Evolutionary conservation across 768 basidiomycete genomes (phyloP), one percentile per base, ranked within the genome.

Genomic region (Phaeotremella skinneri): DNA sequence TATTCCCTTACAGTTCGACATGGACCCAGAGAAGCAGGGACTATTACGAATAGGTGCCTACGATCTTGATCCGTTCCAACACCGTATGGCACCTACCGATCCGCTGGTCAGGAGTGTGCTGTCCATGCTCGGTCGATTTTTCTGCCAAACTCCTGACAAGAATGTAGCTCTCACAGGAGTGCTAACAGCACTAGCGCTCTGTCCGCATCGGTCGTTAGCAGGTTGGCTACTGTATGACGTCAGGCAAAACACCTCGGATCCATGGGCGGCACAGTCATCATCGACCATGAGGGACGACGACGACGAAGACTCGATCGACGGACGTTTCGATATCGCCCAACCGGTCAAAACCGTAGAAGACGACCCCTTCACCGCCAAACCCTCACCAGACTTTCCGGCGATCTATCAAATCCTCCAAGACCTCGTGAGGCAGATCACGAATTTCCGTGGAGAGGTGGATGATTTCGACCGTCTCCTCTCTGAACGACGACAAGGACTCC

Each of bases 141-240:
- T 96, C 76, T 83, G 84, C 14, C 91, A 94, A 63, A 81, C 87
- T 0, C 85, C 92, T 13, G 88, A 92, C 64, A 85, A 83, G 75
- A 98, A 98, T 73, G 84, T 98, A 53, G 87, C 88, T 0, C 77
- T 98, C 62, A 96, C 90, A 2, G 89, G 89, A 21, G 84, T 87
- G 3, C 78, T 96, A 31, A 85, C 89, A 2, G 83, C 85, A 11
- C 79, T 98, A 17, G 90, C 90, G 0, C 79, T 86, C n/a, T 89
- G 91, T 70, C 90, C 93, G 2, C 82, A 89, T 71, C 83, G 92
- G 5, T 90, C 89, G 1, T 80, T 96, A 25, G 84, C 87, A 0
- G 91, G 92, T 0, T 98, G 92, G 92, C 73, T 96, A 47, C 86
- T 90, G 0, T 89, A 89, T 34, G 65, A 64, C 20, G 41, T 45